A percentile compares a stretch with the other conserved stretches of the same genome.
Conservation (phyloP, 2,329 filamentous ascomycete genomes). For the Chaetomiaceae sp. region DNA sequence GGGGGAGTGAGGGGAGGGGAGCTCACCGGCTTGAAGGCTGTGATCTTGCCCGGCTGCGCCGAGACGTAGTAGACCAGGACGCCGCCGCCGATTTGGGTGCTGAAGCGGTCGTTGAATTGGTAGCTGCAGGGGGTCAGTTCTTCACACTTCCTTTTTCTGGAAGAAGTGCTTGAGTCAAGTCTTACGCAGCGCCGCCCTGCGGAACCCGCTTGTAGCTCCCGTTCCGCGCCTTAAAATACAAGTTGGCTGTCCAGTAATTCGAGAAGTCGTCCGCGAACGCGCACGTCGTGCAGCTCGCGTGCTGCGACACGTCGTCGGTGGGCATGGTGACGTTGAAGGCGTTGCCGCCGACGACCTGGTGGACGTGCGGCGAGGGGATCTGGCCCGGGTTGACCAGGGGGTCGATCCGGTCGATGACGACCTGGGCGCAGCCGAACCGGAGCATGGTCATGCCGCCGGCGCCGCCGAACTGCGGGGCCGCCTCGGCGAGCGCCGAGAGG, state of each 20-base stretch:
- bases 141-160: no score
- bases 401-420: constrained; percentile 43
- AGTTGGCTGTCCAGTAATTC: constrained; percentile 35
- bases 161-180: neutral
- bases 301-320: constrained; percentile 30
- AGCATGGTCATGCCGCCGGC: constrained; percentile 25
- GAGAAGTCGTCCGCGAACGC: constrained; percentile 35
- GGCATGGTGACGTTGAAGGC: constrained; percentile 43
- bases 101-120: constrained; percentile 40
- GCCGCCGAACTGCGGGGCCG: constrained; percentile 28
- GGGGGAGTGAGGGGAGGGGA: neutral
- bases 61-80: constrained; percentile 45
- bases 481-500: constrained; percentile 29
- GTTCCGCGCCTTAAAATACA: constrained; percentile 36
- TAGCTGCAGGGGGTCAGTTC: constrained; percentile 24
- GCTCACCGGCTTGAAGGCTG: constrained; percentile 41
- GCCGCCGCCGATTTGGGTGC: constrained; percentile 39
- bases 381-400: constrained; percentile 38
- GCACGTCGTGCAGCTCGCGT: constrained; percentile 41
- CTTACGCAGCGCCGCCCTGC: constrained; percentile 50
- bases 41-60: constrained; percentile 39
- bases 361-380: constrained; percentile 50
- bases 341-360: constrained; percentile 52
- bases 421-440: constrained; percentile 39
- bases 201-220: constrained; percentile 36